phyloP scores from a whole-genome alignment of 1,284 basidiomycete species.

The Marasmius tenuissimus region DNA sequence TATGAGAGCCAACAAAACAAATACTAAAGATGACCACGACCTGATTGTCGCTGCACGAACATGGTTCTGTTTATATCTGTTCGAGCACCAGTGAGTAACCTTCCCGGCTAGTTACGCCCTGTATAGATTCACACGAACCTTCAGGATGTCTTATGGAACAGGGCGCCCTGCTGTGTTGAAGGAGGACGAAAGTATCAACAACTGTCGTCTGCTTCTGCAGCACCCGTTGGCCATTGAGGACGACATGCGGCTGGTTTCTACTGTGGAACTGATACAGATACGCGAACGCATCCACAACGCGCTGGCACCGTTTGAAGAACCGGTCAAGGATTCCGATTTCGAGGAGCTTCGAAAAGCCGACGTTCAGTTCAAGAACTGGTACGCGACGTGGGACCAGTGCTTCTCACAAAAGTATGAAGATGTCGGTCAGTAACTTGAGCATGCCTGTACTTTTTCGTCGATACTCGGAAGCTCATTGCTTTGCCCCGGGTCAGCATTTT shows the following conservation, averaged over 20 bases:
- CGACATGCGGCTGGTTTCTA: slow-evolving; percentile 93
- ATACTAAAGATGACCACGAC: slow-evolving; percentile 68
- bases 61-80: slow-evolving; percentile 90
- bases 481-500: slow-evolving; percentile 55
- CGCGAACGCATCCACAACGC: slow-evolving; percentile 75
- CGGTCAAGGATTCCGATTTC: slow-evolving; percentile 69
- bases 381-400: slow-evolving; percentile 71
- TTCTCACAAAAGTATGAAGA: slow-evolving; percentile 83
- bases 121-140: neutral
- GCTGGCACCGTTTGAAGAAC: slow-evolving; percentile 65
- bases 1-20: slow-evolving; percentile 66
- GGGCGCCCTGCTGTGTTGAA: slow-evolving; percentile 89
- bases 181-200: slow-evolving; percentile 86
- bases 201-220: slow-evolving; percentile 78
- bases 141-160: slow-evolving; percentile 87
- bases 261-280: slow-evolving; percentile 83
- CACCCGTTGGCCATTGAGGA: slow-evolving; percentile 90
- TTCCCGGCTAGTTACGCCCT: neutral
- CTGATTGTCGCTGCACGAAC: slow-evolving; percentile 80
- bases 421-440: slow-evolving; percentile 50
- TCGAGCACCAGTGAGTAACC: slow-evolving; percentile 82
- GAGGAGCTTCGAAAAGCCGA: slow-evolving; percentile 63
- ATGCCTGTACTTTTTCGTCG: too few relatives aligned
- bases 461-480: slow-evolving; percentile 1
- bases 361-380: slow-evolving; percentile 71